Base-by-base conservation (phyloP, 2,329 filamentous ascomycete species). In the Zymoseptoria ardabiliae region DNA sequence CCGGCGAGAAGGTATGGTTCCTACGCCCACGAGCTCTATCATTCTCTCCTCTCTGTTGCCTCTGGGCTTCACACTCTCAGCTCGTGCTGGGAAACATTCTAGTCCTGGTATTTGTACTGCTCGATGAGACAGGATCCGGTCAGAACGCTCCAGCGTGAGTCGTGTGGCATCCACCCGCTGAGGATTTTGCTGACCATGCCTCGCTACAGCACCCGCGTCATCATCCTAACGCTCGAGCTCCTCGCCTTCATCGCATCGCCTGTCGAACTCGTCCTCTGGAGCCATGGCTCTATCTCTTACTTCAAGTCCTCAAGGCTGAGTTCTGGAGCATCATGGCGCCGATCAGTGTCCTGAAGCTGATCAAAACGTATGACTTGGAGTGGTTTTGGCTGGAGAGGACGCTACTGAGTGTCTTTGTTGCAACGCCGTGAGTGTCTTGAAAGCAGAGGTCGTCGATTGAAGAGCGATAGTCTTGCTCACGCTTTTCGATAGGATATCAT, bases 211-310 rank as follows among this genome's bases (percentile, higher is more conserved):
- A 45, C n/a, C 22, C 57, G 54, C 25, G 30, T 52, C 4, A 21
- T 61, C 54, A 20, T 25, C 25, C 53, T 61, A 20, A 48, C 51
- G 4, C 52, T 66, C 8, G 56, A 51, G 17, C 51, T 61, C 28
- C 19, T 63, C 41, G 56, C 52, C 49, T 59, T 60, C 19, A 25
- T 58, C 9, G 41, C 54, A n/a, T 59, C 58, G 56, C 62, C 63
- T 8, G 50, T 61, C 2, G 63, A 66, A 22, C 58, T 66, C 51
- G 63, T 64, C 19, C 54, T 65, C 17, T 63, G 63, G 62, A 63
- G 58, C 20, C 65, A n/a, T 64, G 61, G 59, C 50, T 64, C 7
- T 66, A 59, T 22, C 50, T 66, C n/a, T 41, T 41, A 1, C 48
- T 63, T 48, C 61, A 66, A 50, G 50, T 62, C 11, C 58, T 66